Base-by-base conservation (phyloP, 495 filamentous ascomycete species). In the Usnea hakonensis region DNA sequence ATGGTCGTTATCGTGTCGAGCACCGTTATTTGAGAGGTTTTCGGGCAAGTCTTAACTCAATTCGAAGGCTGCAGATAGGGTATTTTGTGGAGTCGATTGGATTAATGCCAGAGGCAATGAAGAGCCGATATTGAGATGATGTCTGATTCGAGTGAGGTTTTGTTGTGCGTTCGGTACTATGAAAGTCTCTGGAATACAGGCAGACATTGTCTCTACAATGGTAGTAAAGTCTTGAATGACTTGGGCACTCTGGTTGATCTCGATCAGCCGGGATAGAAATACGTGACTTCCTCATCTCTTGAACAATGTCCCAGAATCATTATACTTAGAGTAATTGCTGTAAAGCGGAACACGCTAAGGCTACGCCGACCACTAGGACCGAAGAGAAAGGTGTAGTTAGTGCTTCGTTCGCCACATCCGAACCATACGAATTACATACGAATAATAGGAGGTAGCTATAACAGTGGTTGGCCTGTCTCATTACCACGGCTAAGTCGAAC, bases 1-100 rank as follows among this genome's bases (percentile, higher is more conserved):
- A 53, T 82, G 70, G 68, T 90, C 87, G 66, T 90, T 91, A 69
- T 89, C 81, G 61, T 91, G 87, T 5, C 87, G 77, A 28, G 67
- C 67, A n/a, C 73, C 72, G 1, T 65, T 66, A 8, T 58, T 35
- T 1, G 64, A 69, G 2, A 69, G 38, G 1, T 14, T 33, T 10
- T 65, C 67, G 52, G 65, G 65, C n/a, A 67, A 53, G 57, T 69
- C 67, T 64, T 44, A 35, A 33, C 48, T 21, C 19, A 69, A 7
- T 54, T 60, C 38, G 54, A 69, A 69, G 28, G 41, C 48, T n/a
- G 64, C 44, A 56, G 37, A 44, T n/a, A 50, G 33, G 41, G 26
- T 59, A 14, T 48, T 58, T 57, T 52, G 40, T 41, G 55, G 28
- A 46, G 26, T 3, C 26, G 64, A 16, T 7, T 40, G 57, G 28